These are phyloP conservation scores for Trichoderma lentiforme DNA, from an alignment of 2,329 filamentous ascomycete species.

Conservation along the genomic window DNA sequence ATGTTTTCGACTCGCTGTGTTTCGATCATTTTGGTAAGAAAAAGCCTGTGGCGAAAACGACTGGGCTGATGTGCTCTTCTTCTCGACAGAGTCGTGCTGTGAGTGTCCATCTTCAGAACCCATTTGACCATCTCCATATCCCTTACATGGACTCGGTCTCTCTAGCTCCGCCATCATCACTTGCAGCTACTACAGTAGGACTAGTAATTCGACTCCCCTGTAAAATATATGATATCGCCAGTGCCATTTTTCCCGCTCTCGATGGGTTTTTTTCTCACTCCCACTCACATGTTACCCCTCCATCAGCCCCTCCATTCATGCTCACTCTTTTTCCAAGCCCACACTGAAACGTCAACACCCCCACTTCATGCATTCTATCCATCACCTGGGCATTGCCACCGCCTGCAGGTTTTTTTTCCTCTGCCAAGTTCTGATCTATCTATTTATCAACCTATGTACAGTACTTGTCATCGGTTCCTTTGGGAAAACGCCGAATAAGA, in stretches of 20 bases:
- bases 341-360: conserved; percentile 30
- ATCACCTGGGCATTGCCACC: conserved; percentile 18
- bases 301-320: conserved; percentile 17
- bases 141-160: neutral
- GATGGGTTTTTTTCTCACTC: neutral
- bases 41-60: neutral
- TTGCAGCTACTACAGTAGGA: neutral
- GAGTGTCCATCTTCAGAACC: neutral
- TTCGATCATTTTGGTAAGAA: neutral
- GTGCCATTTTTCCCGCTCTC: neutral
- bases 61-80: neutral
- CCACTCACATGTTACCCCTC: conserved; percentile 9
- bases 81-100: neutral
- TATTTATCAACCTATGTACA: neutral
- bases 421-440: neutral
- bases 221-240: neutral
- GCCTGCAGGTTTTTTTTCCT: conserved; percentile 5
- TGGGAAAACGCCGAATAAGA: neutral
- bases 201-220: neutral
- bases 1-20: neutral
- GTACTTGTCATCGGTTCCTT: neutral
- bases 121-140: neutral
- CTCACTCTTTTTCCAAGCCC: conserved; percentile 3
- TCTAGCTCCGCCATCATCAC: neutral
- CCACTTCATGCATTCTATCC: conserved; percentile 24